phyloP scores from a whole-genome alignment of 805 yeast species.

The Yarrowia hollandica region DNA sequence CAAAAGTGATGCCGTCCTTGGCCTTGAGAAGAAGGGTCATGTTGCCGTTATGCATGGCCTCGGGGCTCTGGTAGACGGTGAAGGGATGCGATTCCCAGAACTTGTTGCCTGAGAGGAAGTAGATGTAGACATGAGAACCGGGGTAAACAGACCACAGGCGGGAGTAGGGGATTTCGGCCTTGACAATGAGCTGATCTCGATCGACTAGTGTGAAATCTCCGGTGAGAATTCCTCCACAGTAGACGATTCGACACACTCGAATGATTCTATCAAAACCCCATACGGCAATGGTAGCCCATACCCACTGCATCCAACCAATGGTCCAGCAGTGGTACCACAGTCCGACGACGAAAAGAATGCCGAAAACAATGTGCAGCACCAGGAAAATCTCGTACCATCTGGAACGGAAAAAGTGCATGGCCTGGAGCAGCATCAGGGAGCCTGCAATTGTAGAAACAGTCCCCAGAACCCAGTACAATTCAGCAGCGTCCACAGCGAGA shows the following conservation, averaged over 20 bases:
- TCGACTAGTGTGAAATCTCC: conserved; percentile 1
- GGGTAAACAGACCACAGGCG: conserved; percentile 51
- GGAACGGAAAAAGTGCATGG: conserved; percentile 55
- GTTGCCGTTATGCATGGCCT: conserved; percentile 1
- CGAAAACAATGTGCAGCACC: conserved; percentile 56
- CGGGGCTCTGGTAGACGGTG: conserved; percentile 43
- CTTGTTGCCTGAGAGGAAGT: conserved; percentile 52
- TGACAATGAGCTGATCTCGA: not conserved
- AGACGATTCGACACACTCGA: conserved; percentile 55
- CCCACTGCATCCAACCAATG: conserved; percentile 49
- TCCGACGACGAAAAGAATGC: conserved; percentile 52
- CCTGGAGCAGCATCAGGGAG: conserved; percentile 50
- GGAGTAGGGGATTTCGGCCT: conserved; percentile 8
- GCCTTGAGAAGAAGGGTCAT: conserved; percentile 18
- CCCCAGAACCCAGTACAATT: conserved; percentile 39
- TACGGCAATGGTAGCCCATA: conserved; percentile 57
- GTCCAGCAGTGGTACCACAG: conserved; percentile 58
- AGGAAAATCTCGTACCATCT: conserved; percentile 61
- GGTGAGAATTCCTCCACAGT: conserved; percentile 51
- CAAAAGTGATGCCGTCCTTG: conserved; percentile 12
- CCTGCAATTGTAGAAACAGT: conserved; percentile 47
- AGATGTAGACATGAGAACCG: conserved; percentile 57
- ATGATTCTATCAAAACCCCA: conserved; percentile 70
- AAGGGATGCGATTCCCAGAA: conserved; percentile 80
- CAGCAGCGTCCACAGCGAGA: not conserved